phyloP scores from a whole-genome alignment of 169 alveolate species.

The Eimeria sp. region DNA sequence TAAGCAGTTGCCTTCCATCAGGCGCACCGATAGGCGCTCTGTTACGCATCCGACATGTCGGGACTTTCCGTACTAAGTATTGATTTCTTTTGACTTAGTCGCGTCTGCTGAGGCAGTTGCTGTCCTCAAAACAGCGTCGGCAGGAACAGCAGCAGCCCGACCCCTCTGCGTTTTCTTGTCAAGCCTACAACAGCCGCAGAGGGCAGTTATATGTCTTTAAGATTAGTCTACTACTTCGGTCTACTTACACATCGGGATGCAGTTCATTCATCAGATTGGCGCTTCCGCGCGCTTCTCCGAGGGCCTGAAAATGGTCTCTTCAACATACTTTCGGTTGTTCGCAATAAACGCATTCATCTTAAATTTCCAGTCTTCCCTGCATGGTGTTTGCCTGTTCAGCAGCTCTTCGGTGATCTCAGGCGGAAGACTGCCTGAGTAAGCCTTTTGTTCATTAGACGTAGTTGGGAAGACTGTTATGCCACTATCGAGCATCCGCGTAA shows the following conservation, averaged over 20 bases:
- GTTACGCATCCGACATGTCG: neutral
- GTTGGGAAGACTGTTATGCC: neutral
- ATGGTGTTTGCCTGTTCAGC: neutral
- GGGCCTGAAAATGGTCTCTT: neutral
- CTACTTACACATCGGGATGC: neutral
- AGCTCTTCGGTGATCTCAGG: neutral
- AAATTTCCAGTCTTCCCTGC: neutral
- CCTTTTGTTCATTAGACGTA: neutral
- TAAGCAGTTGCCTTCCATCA: neutral
- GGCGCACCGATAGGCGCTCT: conserved; percentile 6
- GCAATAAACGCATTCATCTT: neutral
- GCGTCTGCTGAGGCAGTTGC: conserved; percentile 19
- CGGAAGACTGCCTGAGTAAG: neutral
- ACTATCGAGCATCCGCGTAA: neutral
- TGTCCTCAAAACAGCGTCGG: neutral
- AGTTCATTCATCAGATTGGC: neutral
- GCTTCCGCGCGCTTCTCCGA: neutral
- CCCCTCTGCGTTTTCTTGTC: conserved; percentile 18
- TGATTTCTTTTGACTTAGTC: neutral
- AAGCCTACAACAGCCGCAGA: conserved; percentile 25
- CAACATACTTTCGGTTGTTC: neutral
- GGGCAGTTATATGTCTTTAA: conserved; percentile 19
- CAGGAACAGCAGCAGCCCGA: conserved; percentile 35
- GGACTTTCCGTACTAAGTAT: neutral
- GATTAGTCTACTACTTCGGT: neutral